Percentiles rank a stretch among this genome's conserved stretches.
Conservation (phyloP, 805 yeast genomes). For the Metschnikowia hibisci region DNA sequence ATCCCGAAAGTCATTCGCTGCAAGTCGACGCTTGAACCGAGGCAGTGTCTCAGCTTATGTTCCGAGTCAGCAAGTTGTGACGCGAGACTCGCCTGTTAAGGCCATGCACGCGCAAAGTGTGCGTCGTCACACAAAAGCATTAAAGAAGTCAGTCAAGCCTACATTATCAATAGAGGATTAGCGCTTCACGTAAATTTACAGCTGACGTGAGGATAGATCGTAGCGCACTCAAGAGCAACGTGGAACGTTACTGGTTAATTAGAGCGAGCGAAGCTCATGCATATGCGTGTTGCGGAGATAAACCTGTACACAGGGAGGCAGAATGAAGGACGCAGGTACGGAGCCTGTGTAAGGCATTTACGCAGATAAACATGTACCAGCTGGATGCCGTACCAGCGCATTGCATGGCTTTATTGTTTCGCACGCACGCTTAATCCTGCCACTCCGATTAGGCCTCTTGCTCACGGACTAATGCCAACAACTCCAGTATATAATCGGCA, state of each 20-base stretch:
- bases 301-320: background rate
- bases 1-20: no score
- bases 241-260: background rate
- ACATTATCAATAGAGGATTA: no score
- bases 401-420: slow-evolving; percentile 1
- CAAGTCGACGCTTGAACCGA: background rate
- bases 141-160: no score
- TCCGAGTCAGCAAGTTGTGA: background rate
- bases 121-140: background rate
- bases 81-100: slow-evolving; percentile 1
- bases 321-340: slow-evolving; percentile 3
- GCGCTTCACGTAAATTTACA: background rate
- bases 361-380: slow-evolving; percentile 3
- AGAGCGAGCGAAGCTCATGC: background rate
- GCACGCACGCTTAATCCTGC: slow-evolving; percentile 6
- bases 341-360: background rate
- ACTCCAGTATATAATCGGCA: slow-evolving; percentile 1
- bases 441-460: background rate
- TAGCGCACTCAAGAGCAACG: background rate
- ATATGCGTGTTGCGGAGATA: slow-evolving; percentile 1
- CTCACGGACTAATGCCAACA: background rate
- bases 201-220: background rate
- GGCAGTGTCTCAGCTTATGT: background rate
- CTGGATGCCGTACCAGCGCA: slow-evolving; percentile 3
- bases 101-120: slow-evolving; percentile 1